These are phyloP conservation scores for Tagetes patula DNA, from an alignment of 129 eudicot genomes.

Conservation along the genomic window DNA sequence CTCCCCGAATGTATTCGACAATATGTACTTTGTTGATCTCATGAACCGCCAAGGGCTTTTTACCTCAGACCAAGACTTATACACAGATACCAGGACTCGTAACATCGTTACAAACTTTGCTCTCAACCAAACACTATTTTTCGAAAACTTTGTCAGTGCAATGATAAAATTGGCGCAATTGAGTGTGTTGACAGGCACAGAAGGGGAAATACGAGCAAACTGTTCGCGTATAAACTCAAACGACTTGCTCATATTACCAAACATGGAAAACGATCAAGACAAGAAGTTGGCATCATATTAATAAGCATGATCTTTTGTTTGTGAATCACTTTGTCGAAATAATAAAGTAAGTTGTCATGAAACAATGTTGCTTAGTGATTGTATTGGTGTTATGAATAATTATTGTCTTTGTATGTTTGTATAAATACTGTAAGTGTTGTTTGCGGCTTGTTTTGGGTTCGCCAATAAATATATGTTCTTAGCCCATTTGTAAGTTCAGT, in stretches of 20 bases:
- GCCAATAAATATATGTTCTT: too few relatives aligned
- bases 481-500: too few relatives aligned
- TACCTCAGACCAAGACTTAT: conserved; percentile 68
- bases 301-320: conserved; percentile 14
- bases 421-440: too few relatives aligned
- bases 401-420: too few relatives aligned
- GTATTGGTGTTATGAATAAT: too few relatives aligned
- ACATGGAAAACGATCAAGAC: conserved; percentile 10
- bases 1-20: conserved; percentile 61
- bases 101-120: conserved; percentile 52
- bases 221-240: conserved; percentile 49
- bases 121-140: conserved; percentile 49
- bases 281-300: conserved; percentile 16
- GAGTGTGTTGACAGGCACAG: conserved; percentile 51
- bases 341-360: too few relatives aligned
- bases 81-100: conserved; percentile 49
- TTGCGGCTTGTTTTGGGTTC: too few relatives aligned
- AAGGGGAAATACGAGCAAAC: conserved; percentile 58
- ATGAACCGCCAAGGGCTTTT: conserved; percentile 67
- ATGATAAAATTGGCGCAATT: conserved; percentile 71
- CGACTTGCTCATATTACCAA: conserved; percentile 16
- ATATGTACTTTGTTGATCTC: conserved; percentile 60
- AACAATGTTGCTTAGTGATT: too few relatives aligned
- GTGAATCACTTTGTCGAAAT: too few relatives aligned
- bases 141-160: conserved; percentile 49